Evolutionary conservation across 164 flowering plant genomes (phyloP), one percentile per base, ranked within the genome.

Genomic region (Amborella trichopoda): DNA sequence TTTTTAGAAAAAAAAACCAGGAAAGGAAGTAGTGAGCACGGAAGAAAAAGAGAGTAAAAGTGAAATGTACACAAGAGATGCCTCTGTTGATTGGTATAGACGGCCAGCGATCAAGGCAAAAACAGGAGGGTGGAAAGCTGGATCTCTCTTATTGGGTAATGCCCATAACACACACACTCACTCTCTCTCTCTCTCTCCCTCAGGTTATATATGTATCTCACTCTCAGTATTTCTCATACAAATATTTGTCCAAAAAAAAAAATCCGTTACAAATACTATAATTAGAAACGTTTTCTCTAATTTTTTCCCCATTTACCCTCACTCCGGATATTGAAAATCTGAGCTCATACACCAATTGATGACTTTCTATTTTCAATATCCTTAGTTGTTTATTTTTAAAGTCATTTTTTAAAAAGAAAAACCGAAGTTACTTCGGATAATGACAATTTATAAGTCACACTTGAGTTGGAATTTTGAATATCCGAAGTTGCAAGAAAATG

Each of bases 51-150:
- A 30, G 27, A 33, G n/a, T 14, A 33, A 32, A 44, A 55, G 24
- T 72, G 59, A 3, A 48, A 57, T 47, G 68, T 67, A 50, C 58
- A 87, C 96, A 14, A 73, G 68, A 24, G 99, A 91, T 65, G 95
- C 96, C 19, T 68, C 76, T 12, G 84, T 82, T 2, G 88, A 91
- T 57, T 53, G 70, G 43, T 67, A 66, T 40, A 95, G 96, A n/a
- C 65, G 56, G 1, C 95, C 86, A 3, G 93, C 99, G 4, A 63
- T 79, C 50, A 64, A 75, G 52, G 37, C 24, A 10, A 75, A 55
- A 54, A 80, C 72, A 53, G 99, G 99, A 24, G 46, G 62, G 50
- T 91, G 95, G 96, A 30, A 52, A 34, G 83, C 99, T 46, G 96
- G 93, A 52, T 59, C 46, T 45, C 60, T 87, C 58, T 65, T 91